Evolutionary conservation across 176 grass and related monocot species (phyloP), one percentile per base, ranked within the genome.

Genomic region (Puya raimondii): DNA sequence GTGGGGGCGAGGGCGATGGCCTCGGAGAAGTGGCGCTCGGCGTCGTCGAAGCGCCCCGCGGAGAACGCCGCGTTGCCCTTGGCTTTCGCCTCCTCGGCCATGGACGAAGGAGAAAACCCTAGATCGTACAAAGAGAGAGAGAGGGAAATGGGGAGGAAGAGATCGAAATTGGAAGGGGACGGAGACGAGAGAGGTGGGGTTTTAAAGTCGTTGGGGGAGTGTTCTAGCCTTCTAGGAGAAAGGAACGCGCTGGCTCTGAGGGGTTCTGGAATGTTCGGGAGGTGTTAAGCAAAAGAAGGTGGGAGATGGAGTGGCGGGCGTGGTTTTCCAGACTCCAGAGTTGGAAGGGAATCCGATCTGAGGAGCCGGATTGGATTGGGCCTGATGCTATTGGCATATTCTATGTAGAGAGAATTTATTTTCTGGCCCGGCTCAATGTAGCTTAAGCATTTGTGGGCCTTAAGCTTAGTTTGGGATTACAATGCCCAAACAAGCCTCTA

Each of bases 21-120:
- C 61, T 90, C 67, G 80, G 87, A 86, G 78, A 96, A 64, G 4
- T 76, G 63, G 59, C 16, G 51, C 33, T 82, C 49, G 47, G 80
- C 80, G 3, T 86, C 74, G 3, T 85, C 80, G 78, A 77, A 76
- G 73, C 23, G 78, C 21, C 49, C 78, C 25, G 72, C 70, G 12
- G 80, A 77, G 74, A 69, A 81, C 42, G 64, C 71, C 33, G 68
- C 64, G 78, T 73, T 78, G 58, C 66, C 59, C 49, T 17, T 69
- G 0, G 75, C 71, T 58, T 77, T 70, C 11, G 65, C 47, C n/a
- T 0, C 2, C 0, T 70, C 70, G 33, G 80, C 80, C 80, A 64
- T 75, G 65, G 23, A 0, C 0, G 0, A 0, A 1, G 7, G 11
- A n/a, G 67, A 12, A 18, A 61, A 61, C 17, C 56, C 56, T 61